phyloP scores from a whole-genome alignment of 495 filamentous ascomycete species.

The Aspergillus leporis region DNA sequence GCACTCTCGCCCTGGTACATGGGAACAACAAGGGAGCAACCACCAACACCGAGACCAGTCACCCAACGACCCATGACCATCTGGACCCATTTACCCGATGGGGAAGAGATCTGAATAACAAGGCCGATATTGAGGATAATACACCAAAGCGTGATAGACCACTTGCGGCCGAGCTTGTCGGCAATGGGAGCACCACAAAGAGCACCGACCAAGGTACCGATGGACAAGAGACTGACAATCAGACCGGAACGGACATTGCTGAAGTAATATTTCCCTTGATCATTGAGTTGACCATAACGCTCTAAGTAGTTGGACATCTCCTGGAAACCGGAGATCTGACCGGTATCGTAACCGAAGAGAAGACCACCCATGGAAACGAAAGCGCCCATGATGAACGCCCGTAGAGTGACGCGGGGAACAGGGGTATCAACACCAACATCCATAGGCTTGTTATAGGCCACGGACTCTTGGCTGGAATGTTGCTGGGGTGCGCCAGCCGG shows the following conservation, averaged over 20 bases:
- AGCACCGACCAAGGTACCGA: conserved; percentile 68
- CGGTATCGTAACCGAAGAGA: conserved; percentile 54
- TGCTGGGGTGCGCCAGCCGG: conserved; percentile 30
- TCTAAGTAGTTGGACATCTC: conserved; percentile 55
- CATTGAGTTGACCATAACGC: conserved; percentile 41
- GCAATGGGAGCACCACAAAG: conserved; percentile 57
- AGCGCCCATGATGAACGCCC: conserved; percentile 51
- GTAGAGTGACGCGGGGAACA: conserved; percentile 43
- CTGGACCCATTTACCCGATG: conserved; percentile 52
- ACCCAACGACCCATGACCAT: conserved; percentile 56
- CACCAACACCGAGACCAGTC: conserved; percentile 69
- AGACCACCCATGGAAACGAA: conserved; percentile 70
- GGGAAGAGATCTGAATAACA: conserved; percentile 64
- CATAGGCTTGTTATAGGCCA: conserved; percentile 25
- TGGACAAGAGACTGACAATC: conserved; percentile 58
- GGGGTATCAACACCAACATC: conserved; percentile 38
- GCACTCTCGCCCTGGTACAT: conserved; percentile 75
- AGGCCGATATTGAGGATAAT: conserved; percentile 64
- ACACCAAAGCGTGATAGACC: conserved; percentile 55
- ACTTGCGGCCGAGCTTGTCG: conserved; percentile 53
- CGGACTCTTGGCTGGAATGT: conserved; percentile 28
- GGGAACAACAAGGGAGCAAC: conserved; percentile 67
- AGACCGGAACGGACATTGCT: conserved; percentile 52
- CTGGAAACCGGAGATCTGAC: conserved; percentile 60
- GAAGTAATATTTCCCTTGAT: conserved; percentile 38